Conservation (phyloP, 495 filamentous ascomycete genomes). For the Penicillium verhagenii region DNA sequence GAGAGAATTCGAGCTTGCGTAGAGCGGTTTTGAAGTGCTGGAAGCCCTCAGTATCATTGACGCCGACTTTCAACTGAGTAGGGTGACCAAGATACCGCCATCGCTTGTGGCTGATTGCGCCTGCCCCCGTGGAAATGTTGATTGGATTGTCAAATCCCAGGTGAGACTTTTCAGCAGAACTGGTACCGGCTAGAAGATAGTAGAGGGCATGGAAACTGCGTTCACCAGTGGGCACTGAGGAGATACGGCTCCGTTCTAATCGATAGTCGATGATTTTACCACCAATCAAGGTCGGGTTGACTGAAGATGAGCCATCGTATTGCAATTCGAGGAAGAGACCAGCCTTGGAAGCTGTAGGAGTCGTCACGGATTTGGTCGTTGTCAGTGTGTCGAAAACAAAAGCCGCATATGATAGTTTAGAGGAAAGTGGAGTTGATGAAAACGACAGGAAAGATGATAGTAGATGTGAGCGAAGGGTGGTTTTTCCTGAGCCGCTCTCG, state of each 20-base stretch:
- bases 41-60: slow-evolving; percentile 94
- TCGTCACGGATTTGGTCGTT: slow-evolving; percentile 95
- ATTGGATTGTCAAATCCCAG: slow-evolving; percentile 70
- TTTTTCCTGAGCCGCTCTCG: slow-evolving; percentile 94
- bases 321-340: slow-evolving; percentile 94
- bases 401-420: slow-evolving; percentile 86
- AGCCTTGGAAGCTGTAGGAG: slow-evolving; percentile 90
- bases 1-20: slow-evolving; percentile 88
- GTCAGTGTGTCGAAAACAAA: slow-evolving; percentile 96
- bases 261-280: slow-evolving; percentile 93
- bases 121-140: slow-evolving; percentile 38
- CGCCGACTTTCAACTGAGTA: slow-evolving; percentile 92
- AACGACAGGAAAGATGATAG: slow-evolving; percentile 80
- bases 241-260: slow-evolving; percentile 84
- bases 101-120: slow-evolving; percentile 63
- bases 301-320: slow-evolving; percentile 83
- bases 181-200: slow-evolving; percentile 91
- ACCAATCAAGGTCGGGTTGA: slow-evolving; percentile 80
- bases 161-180: slow-evolving; percentile 83
- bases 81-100: slow-evolving; percentile 97
- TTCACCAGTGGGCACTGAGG: slow-evolving; percentile 89
- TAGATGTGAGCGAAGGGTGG: slow-evolving; percentile 85
- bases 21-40: slow-evolving; percentile 96
- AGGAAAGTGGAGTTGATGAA: slow-evolving; percentile 87
- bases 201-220: slow-evolving; percentile 95